Percentiles rank a stretch among this genome's conserved stretches.
Evolutionary conservation across 2,329 filamentous ascomycete genomes (phyloP).

Genomic region (Botrytis pseudocinerea): DNA sequence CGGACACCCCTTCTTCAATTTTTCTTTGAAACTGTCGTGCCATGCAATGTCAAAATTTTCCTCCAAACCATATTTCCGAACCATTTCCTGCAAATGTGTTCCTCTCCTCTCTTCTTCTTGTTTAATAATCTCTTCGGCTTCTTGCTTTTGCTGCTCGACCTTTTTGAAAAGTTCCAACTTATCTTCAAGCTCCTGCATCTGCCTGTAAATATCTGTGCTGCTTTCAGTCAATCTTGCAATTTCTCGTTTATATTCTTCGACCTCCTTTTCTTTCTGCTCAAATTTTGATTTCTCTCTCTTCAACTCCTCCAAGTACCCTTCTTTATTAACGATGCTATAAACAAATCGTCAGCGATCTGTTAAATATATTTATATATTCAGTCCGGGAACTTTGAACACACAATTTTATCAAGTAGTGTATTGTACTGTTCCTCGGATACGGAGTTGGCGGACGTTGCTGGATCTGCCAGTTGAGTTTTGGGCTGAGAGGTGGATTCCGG

Average conservation of each 20-base stretch:
- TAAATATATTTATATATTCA: background rate
- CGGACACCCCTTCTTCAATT: background rate
- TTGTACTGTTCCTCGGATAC: background rate
- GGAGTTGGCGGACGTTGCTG: background rate
- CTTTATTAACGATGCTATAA: background rate
- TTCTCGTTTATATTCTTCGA: background rate
- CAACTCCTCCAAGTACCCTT: background rate
- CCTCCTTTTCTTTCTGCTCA: background rate
- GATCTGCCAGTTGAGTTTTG: background rate
- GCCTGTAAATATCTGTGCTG: background rate
- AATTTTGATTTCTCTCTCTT: background rate
- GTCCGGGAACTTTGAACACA: background rate
- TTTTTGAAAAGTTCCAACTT: background rate
- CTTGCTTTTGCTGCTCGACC: background rate
- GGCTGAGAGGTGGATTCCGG: background rate
- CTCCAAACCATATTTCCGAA: background rate
- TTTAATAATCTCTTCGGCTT: background rate
- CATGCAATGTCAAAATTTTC: background rate
- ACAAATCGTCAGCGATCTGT: background rate
- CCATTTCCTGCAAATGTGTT: background rate
- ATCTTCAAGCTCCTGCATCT: background rate
- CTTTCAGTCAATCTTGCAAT: background rate
- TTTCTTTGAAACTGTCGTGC: background rate
- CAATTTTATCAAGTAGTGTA: background rate
- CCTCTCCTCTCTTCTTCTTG: background rate